Base-by-base conservation (phyloP, 768 basidiomycete species). In the Amanita muscaria region DNA sequence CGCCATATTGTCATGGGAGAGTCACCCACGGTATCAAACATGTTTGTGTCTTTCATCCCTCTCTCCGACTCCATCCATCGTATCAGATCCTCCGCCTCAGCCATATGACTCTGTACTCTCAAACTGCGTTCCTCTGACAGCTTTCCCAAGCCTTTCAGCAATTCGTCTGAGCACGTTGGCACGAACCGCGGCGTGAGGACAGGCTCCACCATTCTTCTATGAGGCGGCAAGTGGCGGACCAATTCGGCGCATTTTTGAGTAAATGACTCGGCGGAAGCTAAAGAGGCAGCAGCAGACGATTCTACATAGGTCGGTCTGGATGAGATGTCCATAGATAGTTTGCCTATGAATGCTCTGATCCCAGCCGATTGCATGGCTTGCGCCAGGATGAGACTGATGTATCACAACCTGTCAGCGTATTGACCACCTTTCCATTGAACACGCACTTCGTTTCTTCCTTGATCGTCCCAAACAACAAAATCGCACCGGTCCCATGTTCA, bases 171-270 rank as follows among this genome's bases (percentile, higher is more conserved):
- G 58, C 89, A 93, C 0, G 89, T 89, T 1, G 91, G 91, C 2
- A 93, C 81, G 51, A 93, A 94, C 14, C 91, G 77, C 0, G 91
- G 91, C 0, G 91, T 92, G 44, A 94, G 61, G 8, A 93, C 86
- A 1, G 91, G 91, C 46, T 84, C 74, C 3, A 91, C 73, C 7
- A 88, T 68, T 8, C 72, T 69, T 34, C 58, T 54, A 51, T 78
- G 69, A 2, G 56, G 38, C 0, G 72, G 71, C 1, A 78, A 57
- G 16, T 62, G 45, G 4, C 64, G 53, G 4, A 66, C 62, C 7
- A 75, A 57, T 1, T 61, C 55, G 21, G 56, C 60, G 41, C 84
- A 81, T 18, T 59, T 61, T 3, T 67, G 56, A 34, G 83, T 71
- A 52, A 91, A 93, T 0, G 69, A 65, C 8, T 60, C 47, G 0